phyloP scores from a whole-genome alignment of 441 rosid genomes.

The Eutrema salsugineum region DNA sequence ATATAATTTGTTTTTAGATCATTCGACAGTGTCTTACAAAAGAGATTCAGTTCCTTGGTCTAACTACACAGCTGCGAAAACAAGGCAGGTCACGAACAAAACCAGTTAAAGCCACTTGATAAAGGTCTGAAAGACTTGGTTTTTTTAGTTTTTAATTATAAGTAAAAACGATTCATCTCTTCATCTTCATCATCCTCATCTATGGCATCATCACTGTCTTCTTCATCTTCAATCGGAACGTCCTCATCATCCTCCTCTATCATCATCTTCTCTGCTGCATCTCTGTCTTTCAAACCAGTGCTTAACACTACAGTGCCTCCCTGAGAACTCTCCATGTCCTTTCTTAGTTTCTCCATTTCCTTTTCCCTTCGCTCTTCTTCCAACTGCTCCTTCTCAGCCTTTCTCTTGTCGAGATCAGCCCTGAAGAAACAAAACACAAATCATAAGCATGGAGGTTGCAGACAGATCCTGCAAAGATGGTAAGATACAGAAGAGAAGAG shows the following conservation, averaged over 20 bases:
- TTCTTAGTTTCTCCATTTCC: conserved; percentile 73
- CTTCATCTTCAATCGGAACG: conserved; percentile 40
- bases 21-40: not conserved
- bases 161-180: conserved; percentile 52
- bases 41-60: not conserved
- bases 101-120: not conserved
- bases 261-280: conserved; percentile 41
- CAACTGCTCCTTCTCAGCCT: conserved; percentile 68
- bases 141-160: conserved; percentile 5
- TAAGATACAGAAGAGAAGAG: not conserved
- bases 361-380: conserved; percentile 69
- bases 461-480: not conserved
- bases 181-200: conserved; percentile 82
- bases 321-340: conserved; percentile 80
- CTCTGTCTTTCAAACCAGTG: conserved; percentile 62
- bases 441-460: not conserved
- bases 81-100: not conserved
- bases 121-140: not conserved
- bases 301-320: conserved; percentile 85
- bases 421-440: conserved; percentile 31
- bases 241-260: conserved; percentile 44
- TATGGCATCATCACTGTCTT: conserved; percentile 50
- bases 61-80: conserved; percentile 5
- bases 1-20: not conserved
- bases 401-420: conserved; percentile 89